A percentile compares a stretch with the other conserved stretches of the same genome.
Conservation (phyloP, 75 land plant genomes). For the Sequoia sempervirens region DNA sequence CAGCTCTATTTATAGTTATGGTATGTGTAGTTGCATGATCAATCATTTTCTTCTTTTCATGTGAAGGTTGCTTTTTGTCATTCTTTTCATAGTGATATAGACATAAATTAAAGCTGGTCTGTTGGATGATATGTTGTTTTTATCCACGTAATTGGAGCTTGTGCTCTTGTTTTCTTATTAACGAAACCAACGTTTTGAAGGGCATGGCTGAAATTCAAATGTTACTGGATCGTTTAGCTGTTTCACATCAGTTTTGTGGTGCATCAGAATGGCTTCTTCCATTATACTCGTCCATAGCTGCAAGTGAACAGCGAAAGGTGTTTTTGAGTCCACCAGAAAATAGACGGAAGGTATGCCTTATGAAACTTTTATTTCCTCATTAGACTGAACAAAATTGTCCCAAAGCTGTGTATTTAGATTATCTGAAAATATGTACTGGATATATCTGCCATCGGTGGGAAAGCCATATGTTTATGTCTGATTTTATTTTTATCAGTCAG, state of each 20-base stretch:
- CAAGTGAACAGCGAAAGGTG: constrained; percentile 68
- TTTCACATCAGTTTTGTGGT: constrained; percentile 72
- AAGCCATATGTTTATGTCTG: not conserved
- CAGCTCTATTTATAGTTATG: no score
- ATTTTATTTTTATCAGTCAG: not conserved
- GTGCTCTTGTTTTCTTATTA: constrained; percentile 3
- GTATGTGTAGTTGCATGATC: no score
- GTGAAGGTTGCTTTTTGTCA: not conserved
- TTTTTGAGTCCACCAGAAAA: constrained; percentile 64
- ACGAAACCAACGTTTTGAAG: constrained; percentile 21
- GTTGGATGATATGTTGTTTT: not conserved
- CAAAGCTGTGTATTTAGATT: not conserved
- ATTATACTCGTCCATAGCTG: constrained; percentile 76
- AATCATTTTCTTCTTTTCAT: not conserved
- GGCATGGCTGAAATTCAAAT: constrained; percentile 81
- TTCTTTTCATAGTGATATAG: not conserved
- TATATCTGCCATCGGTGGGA: not conserved
- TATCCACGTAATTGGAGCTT: not conserved
- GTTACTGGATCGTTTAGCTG: constrained; percentile 55
- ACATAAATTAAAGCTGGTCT: not conserved
- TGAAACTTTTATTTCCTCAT: not conserved
- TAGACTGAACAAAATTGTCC: not conserved
- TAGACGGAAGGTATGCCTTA: constrained; percentile 68
- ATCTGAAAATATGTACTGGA: not conserved
- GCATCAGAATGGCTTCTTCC: constrained; percentile 86